These are phyloP conservation scores for Arachis stenosperma DNA, from an alignment of 306 rosid genomes.

Conservation along the genomic window DNA sequence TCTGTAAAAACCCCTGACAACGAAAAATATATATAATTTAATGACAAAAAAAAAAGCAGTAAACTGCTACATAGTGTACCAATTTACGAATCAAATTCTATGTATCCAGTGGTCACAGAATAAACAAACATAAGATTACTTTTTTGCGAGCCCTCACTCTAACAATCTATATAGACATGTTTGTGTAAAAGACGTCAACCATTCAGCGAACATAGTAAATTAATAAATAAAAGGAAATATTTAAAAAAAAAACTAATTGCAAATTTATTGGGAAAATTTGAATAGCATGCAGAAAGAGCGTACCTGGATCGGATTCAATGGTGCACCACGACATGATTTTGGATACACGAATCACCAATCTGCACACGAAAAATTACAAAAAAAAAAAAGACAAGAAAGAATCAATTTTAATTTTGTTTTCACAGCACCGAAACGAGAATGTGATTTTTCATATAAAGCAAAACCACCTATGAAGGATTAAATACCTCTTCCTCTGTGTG, in stretches of 20 bases:
- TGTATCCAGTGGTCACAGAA: too few relatives aligned
- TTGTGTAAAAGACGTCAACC: background rate
- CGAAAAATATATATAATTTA: too few relatives aligned
- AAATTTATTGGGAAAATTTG: background rate
- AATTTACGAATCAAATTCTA: background rate
- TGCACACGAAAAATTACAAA: slow-evolving; percentile 34
- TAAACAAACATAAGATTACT: background rate
- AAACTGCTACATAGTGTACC: slow-evolving; percentile 27
- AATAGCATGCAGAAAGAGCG: background rate
- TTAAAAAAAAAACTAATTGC: too few relatives aligned
- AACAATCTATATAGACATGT: background rate
- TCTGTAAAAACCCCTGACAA: slow-evolving; percentile 90
- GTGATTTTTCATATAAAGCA: background rate
- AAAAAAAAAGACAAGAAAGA: background rate
- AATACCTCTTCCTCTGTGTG: background rate
- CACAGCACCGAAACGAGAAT: background rate
- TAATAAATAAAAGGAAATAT: too few relatives aligned
- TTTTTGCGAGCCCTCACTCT: background rate
- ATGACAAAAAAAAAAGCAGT: slow-evolving; percentile 24
- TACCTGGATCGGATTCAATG: slow-evolving; percentile 99
- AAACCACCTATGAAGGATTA: too few relatives aligned
- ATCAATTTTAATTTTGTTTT: background rate
- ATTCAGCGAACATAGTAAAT: background rate
- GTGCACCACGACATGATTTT: slow-evolving; percentile 98
- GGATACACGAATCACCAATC: slow-evolving; percentile 35